Evolutionary conservation across 1,284 basidiomycete genomes (phyloP).

Genomic region (Puccinia novopanici): DNA sequence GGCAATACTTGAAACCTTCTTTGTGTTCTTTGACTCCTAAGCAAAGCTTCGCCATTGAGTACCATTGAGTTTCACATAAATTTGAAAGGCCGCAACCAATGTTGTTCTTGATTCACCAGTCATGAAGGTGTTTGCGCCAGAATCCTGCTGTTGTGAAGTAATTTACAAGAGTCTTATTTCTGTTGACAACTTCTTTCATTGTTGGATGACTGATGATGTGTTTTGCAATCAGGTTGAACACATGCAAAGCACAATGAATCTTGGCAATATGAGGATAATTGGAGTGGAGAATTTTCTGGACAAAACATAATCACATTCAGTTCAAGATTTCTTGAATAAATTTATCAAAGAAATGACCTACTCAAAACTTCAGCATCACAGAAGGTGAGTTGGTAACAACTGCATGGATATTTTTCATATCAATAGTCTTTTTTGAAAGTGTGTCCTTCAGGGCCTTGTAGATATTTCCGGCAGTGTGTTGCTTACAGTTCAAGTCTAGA

Average conservation of each 20-base stretch:
- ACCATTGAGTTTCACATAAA: neutral
- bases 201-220: neutral
- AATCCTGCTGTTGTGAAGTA: slow-evolving; percentile 11
- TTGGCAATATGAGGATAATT: slow-evolving; percentile 15
- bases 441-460: neutral
- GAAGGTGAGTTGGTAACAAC: slow-evolving; percentile 19
- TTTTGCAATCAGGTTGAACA: slow-evolving; percentile 29
- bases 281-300: neutral
- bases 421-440: neutral
- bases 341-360: neutral
- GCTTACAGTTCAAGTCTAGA: neutral
- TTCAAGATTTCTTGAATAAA: neutral
- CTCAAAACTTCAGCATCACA: slow-evolving; percentile 19
- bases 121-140: slow-evolving; percentile 1
- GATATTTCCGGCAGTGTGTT: slow-evolving; percentile 22
- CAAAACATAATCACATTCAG: neutral
- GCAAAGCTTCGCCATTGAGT: slow-evolving; percentile 4
- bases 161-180: slow-evolving; percentile 13
- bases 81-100: neutral
- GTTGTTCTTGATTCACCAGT: neutral
- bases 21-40: slow-evolving; percentile 5
- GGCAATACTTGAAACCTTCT: slow-evolving; percentile 4
- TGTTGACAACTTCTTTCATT: neutral
- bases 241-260: slow-evolving; percentile 16
- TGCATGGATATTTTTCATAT: neutral